phyloP scores from a whole-genome alignment of 1,139 yeast species.

The Yamadazyma membranifaciens region DNA sequence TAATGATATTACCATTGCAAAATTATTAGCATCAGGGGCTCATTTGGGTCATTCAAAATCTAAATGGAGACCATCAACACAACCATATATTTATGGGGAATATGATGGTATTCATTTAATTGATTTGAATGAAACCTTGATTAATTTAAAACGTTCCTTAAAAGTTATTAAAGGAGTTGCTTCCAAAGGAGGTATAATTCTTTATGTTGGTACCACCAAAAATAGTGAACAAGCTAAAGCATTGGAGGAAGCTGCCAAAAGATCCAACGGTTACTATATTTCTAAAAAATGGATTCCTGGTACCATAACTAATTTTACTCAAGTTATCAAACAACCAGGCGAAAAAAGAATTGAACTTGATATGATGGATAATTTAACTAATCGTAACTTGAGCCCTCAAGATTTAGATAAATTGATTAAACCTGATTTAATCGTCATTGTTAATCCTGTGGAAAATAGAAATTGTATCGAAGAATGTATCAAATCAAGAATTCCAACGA shows the following conservation, averaged over 20 bases:
- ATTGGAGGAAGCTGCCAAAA: slow-evolving; percentile 74
- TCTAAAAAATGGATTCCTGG: slow-evolving; percentile 94
- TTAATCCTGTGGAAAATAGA: slow-evolving; percentile 87
- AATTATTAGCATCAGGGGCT: slow-evolving; percentile 86
- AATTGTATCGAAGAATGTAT: slow-evolving; percentile 81
- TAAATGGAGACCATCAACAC: slow-evolving; percentile 80
- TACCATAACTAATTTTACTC: slow-evolving; percentile 80
- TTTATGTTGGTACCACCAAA: slow-evolving; percentile 81
- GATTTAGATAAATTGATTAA: slow-evolving; percentile 53
- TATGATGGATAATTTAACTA: slow-evolving; percentile 48
- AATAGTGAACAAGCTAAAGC: slow-evolving; percentile 68
- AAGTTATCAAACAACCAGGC: slow-evolving; percentile 68
- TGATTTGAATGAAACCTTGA: slow-evolving; percentile 79
- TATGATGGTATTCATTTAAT: slow-evolving; percentile 88
- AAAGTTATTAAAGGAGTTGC: slow-evolving; percentile 79
- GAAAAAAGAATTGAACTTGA: slow-evolving; percentile 48
- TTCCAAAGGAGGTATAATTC: slow-evolving; percentile 77
- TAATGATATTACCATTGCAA: slow-evolving; percentile 60
- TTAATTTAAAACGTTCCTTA: slow-evolving; percentile 74
- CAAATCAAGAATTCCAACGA: slow-evolving; percentile 82
- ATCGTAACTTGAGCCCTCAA: slow-evolving; percentile 49
- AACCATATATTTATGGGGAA: slow-evolving; percentile 83
- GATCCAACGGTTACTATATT: slow-evolving; percentile 79
- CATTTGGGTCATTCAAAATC: slow-evolving; percentile 89
- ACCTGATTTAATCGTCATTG: slow-evolving; percentile 83